Evolutionary conservation across 169 alveolate genomes (phyloP).

Genomic region (Cyclospora cayetanensis): DNA sequence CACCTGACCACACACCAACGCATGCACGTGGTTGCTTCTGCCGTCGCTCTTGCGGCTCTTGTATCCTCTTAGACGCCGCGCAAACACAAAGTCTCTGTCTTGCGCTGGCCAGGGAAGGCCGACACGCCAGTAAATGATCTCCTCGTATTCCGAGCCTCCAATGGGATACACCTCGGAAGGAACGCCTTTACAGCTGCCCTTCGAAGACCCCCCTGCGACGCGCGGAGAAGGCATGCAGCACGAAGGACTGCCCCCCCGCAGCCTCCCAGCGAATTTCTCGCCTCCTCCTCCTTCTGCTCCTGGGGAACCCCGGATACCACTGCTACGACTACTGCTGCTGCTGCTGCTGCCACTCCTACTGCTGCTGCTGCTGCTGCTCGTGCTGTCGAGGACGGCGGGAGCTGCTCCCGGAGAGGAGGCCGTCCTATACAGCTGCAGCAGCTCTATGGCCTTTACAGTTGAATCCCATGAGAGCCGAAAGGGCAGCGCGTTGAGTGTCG

Average conservation of each 20-base stretch:
- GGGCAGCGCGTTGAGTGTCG: slow-evolving; percentile 17
- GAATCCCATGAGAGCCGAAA: slow-evolving; percentile 67
- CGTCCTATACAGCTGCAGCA: background rate
- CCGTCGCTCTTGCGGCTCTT: background rate
- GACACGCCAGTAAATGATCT: slow-evolving; percentile 65
- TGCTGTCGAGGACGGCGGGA: background rate
- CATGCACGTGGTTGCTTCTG: slow-evolving; percentile 1
- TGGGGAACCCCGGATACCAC: background rate
- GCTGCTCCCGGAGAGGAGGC: background rate
- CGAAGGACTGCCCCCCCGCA: too few relatives aligned
- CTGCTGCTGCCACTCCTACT: background rate
- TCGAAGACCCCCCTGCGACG: slow-evolving; percentile 5
- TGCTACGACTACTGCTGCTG: background rate
- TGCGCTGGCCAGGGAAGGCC: slow-evolving; percentile 70
- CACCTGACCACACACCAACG: slow-evolving; percentile 57
- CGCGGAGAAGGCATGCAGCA: too few relatives aligned
- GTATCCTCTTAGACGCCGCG: slow-evolving; percentile 47
- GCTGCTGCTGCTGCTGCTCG: background rate
- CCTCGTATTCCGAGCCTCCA: slow-evolving; percentile 37
- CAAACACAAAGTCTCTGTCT: slow-evolving; percentile 71
- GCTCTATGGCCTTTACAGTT: background rate
- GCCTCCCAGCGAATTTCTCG: too few relatives aligned
- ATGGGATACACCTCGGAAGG: background rate
- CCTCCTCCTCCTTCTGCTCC: background rate
- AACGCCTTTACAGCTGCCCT: background rate